Conservation (phyloP, 2,329 filamentous ascomycete species). For the Pyricularia sp. region DNA sequence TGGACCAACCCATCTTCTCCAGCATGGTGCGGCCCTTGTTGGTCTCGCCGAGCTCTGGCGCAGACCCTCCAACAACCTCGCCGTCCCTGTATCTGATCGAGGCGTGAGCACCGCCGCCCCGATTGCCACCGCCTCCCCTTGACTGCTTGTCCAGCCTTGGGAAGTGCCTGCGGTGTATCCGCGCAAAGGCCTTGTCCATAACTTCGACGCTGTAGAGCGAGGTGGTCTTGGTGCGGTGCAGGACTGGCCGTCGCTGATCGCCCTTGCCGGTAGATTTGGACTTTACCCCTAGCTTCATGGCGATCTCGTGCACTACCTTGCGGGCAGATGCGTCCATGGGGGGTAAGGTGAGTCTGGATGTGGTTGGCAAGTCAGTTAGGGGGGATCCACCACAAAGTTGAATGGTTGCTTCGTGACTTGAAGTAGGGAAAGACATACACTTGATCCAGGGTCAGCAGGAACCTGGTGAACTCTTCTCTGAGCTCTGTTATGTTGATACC, state of each 20-base stretch:
- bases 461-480: slow-evolving; percentile 56
- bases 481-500: slow-evolving; percentile 62
- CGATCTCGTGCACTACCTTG: slow-evolving; percentile 68
- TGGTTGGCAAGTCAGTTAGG: not conserved
- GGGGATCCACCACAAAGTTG: not conserved
- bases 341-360: slow-evolving; percentile 54
- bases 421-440: slow-evolving; percentile 34
- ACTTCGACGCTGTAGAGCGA: slow-evolving; percentile 42
- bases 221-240: slow-evolving; percentile 63
- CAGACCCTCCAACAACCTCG: slow-evolving; percentile 73
- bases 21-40: slow-evolving; percentile 81
- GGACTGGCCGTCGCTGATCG: slow-evolving; percentile 57
- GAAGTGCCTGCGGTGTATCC: slow-evolving; percentile 41
- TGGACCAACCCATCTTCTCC: slow-evolving; percentile 95
- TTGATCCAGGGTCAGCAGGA: slow-evolving; percentile 50
- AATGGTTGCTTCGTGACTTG: not conserved
- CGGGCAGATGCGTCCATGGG: slow-evolving; percentile 72
- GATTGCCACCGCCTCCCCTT: slow-evolving; percentile 12
- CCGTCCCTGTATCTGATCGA: slow-evolving; percentile 61
- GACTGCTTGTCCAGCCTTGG: slow-evolving; percentile 30
- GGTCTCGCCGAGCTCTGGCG: slow-evolving; percentile 68
- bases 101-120: slow-evolving; percentile 19
- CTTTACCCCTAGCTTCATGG: slow-evolving; percentile 60
- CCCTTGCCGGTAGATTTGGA: slow-evolving; percentile 74
- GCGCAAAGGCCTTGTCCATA: slow-evolving; percentile 33